Conservation (phyloP, 2,329 filamentous ascomycete species). For the Lasiodiplodia theobromae region DNA sequence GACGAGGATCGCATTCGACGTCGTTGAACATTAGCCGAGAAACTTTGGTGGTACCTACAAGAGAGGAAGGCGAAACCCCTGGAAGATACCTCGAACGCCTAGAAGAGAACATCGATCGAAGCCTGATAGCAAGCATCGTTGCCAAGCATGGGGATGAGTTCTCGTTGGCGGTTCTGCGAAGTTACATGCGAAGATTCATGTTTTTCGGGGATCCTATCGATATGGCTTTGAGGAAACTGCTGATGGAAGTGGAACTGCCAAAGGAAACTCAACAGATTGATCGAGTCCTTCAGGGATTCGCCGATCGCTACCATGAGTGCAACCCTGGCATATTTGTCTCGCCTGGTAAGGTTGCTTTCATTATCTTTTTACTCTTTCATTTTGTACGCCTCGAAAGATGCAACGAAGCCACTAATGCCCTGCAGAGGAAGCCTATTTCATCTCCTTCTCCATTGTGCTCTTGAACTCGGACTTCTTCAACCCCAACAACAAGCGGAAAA, state of each 20-base stretch:
- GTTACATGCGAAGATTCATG: conserved; percentile 92
- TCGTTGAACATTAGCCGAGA: conserved; percentile 81
- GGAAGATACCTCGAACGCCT: conserved; percentile 86
- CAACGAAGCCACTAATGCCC: conserved; percentile 33
- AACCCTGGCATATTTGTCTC: conserved; percentile 94
- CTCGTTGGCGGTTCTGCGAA: conserved; percentile 81
- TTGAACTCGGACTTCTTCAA: conserved; percentile 99
- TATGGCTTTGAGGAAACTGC: conserved; percentile 92
- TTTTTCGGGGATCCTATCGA: conserved; percentile 98
- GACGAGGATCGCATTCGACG: conserved; percentile 79
- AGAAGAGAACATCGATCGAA: conserved; percentile 79
- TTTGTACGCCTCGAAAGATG: background rate
- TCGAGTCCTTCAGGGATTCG: conserved; percentile 89
- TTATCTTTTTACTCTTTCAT: background rate
- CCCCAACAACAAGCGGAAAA: conserved; percentile 99
- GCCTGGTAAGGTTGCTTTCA: conserved; percentile 57
- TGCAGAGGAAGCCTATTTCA: conserved; percentile 92
- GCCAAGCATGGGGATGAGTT: conserved; percentile 89
- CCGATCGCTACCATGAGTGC: conserved; percentile 96
- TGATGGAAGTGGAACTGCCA: conserved; percentile 95
- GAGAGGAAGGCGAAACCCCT: conserved; percentile 86
- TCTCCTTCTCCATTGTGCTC: conserved; percentile 95
- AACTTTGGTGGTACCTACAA: conserved; percentile 73
- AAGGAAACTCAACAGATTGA: conserved; percentile 99
- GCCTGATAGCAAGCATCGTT: conserved; percentile 82